Evolutionary conservation across 768 basidiomycete species (phyloP).

Genomic region (Auricularia cornea): DNA sequence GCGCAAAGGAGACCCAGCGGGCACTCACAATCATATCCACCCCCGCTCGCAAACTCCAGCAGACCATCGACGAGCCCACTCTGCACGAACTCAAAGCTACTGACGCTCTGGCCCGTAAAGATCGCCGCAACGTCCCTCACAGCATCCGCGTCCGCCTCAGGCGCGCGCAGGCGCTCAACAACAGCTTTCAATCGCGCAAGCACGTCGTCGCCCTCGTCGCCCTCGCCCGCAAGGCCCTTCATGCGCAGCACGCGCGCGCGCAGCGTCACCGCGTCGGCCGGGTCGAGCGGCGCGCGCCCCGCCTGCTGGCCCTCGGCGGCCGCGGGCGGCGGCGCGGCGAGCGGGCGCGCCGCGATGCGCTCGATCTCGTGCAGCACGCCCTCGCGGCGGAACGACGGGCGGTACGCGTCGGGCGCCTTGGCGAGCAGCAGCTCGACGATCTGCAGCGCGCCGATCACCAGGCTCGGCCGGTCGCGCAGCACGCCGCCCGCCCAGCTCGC

Average conservation of each 20-base stretch:
- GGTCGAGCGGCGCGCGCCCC: slow-evolving; percentile 49
- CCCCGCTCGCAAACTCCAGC: slow-evolving; percentile 70
- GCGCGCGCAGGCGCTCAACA: background rate
- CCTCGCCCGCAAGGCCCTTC: slow-evolving; percentile 46
- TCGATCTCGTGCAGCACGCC: slow-evolving; percentile 97
- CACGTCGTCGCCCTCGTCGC: background rate
- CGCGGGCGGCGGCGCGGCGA: slow-evolving; percentile 19
- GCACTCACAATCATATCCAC: slow-evolving; percentile 43
- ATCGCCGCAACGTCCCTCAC: background rate
- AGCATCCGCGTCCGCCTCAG: background rate
- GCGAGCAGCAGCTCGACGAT: slow-evolving; percentile 83
- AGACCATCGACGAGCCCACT: slow-evolving; percentile 88
- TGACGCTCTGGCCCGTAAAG: slow-evolving; percentile 9
- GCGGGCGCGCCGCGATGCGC: slow-evolving; percentile 51
- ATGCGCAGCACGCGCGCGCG: slow-evolving; percentile 87
- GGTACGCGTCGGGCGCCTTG: slow-evolving; percentile 80
- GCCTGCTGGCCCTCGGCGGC: background rate
- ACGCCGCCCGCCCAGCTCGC: slow-evolving; percentile 94
- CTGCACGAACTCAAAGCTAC: slow-evolving; percentile 79
- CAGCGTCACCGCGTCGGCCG: slow-evolving; percentile 85
- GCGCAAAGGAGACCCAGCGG: background rate
- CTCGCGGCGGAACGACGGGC: slow-evolving; percentile 84
- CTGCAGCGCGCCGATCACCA: slow-evolving; percentile 85
- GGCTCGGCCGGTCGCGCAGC: slow-evolving; percentile 76
- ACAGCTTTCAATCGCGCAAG: background rate